Evolutionary conservation across 257 asterid genomes (phyloP).

Genomic region (Penstemon barbatus): DNA sequence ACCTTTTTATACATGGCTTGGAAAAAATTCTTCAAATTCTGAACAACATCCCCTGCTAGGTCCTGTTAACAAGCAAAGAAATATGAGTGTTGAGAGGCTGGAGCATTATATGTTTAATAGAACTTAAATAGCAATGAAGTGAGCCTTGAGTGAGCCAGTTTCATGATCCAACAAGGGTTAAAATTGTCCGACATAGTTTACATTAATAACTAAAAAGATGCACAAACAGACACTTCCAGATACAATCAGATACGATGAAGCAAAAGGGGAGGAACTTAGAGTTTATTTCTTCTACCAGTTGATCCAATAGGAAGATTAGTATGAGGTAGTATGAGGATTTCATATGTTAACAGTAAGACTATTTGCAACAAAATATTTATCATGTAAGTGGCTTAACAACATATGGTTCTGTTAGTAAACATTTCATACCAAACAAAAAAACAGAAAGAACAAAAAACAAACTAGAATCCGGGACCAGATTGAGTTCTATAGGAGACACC

Average conservation of each 20-base stretch:
- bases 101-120: not conserved
- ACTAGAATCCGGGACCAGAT: not conserved
- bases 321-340: no score
- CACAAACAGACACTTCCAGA: not conserved
- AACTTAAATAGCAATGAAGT: not conserved
- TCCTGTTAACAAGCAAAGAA: conserved; percentile 52
- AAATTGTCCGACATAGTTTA: no score
- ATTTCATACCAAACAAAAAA: not conserved
- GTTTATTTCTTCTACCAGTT: no score
- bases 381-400: not conserved
- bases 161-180: not conserved
- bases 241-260: not conserved
- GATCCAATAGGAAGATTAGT: no score
- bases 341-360: no score
- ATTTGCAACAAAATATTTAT: not conserved
- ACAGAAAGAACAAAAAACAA: no score
- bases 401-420: not conserved
- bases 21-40: conserved; percentile 77
- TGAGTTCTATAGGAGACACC: conserved; percentile 3
- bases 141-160: not conserved
- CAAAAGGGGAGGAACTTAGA: not conserved
- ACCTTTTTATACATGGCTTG: conserved; percentile 84
- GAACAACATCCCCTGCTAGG: conserved; percentile 75
- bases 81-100: not conserved
- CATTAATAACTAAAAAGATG: conserved; percentile 6